Percentiles rank a stretch among this genome's conserved stretches.
Conservation (phyloP, 805 yeast species). For the Starmerella cellae region DNA sequence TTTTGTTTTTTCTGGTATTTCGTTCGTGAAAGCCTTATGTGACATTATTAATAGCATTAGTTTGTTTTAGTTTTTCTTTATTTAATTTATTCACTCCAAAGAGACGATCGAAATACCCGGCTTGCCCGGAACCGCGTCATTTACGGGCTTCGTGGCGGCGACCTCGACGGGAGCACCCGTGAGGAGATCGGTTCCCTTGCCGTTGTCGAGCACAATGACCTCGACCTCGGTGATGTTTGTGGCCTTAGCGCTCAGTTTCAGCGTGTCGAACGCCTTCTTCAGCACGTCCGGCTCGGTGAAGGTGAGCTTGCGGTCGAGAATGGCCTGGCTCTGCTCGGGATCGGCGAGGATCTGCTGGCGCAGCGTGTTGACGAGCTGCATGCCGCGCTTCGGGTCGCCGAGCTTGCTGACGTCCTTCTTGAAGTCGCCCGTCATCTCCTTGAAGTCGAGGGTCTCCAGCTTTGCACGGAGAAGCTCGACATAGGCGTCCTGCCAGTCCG, state of each 20-base stretch:
- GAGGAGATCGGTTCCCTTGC: constrained; percentile 54
- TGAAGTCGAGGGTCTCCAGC: constrained; percentile 32
- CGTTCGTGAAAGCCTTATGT: too few species aligned
- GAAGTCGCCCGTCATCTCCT: constrained; percentile 29
- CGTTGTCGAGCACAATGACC: constrained; percentile 51
- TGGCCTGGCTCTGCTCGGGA: constrained; percentile 46
- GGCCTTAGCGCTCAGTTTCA: constrained; percentile 53
- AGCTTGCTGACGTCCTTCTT: constrained; percentile 30
- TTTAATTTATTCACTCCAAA: constrained; percentile 23
- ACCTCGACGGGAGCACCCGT: constrained; percentile 61
- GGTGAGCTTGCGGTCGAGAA: constrained; percentile 77
- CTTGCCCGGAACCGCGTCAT: constrained; percentile 79
- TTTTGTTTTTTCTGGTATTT: too few species aligned
- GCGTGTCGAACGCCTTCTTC: constrained; percentile 39
- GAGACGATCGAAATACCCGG: constrained; percentile 77
- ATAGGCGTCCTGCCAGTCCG: constrained; percentile 80
- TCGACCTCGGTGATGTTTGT: constrained; percentile 43
- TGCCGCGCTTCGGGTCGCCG: constrained; percentile 87
- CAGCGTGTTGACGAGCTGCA: constrained; percentile 85
- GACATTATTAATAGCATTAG: background rate
- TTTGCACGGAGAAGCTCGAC: constrained; percentile 66
- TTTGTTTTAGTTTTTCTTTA: background rate
- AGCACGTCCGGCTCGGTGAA: constrained; percentile 64
- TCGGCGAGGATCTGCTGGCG: constrained; percentile 56
- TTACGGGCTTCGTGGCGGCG: constrained; percentile 55